Conservation (phyloP, 1,284 basidiomycete species). For the Cryptococcus depauperatus region DNA sequence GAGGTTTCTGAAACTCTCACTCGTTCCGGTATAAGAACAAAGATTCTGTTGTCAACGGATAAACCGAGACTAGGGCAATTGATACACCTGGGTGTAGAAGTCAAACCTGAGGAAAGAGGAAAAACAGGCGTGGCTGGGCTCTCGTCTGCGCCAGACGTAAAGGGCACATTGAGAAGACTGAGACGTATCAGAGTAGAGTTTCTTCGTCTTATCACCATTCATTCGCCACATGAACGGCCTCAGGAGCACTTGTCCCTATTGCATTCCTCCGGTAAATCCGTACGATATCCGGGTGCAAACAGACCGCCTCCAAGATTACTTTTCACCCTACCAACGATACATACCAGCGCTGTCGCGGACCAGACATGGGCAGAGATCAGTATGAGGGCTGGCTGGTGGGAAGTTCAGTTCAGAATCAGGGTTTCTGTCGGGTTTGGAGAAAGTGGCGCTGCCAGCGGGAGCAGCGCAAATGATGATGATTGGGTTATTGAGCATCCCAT, state of each 20-base stretch:
- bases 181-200: conserved; percentile 40
- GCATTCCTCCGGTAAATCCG: conserved; percentile 40
- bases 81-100: conserved; percentile 35
- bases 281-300: conserved; percentile 36
- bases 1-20: conserved; percentile 28
- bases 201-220: conserved; percentile 25
- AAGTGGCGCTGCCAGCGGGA: neutral
- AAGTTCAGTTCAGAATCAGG: conserved; percentile 33
- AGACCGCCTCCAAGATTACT: conserved; percentile 39
- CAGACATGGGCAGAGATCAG: conserved; percentile 39
- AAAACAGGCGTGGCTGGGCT: conserved; percentile 32
- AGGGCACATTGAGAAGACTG: conserved; percentile 28
- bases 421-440: conserved; percentile 23
- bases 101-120: conserved; percentile 23
- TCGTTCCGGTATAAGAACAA: conserved; percentile 23
- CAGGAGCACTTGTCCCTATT: conserved; percentile 25
- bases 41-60: conserved; percentile 28
- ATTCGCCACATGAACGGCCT: neutral
- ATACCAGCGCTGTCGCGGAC: conserved; percentile 22
- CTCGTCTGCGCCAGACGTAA: no score
- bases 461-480: neutral
- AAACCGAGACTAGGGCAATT: conserved; percentile 28
- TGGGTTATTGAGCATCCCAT: neutral
- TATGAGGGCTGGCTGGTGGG: conserved; percentile 30
- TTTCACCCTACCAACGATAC: conserved; percentile 38